Evolutionary conservation across 768 basidiomycete genomes (phyloP), one percentile per base, ranked within the genome.

Genomic region (Macrolepiota dolichaula): DNA sequence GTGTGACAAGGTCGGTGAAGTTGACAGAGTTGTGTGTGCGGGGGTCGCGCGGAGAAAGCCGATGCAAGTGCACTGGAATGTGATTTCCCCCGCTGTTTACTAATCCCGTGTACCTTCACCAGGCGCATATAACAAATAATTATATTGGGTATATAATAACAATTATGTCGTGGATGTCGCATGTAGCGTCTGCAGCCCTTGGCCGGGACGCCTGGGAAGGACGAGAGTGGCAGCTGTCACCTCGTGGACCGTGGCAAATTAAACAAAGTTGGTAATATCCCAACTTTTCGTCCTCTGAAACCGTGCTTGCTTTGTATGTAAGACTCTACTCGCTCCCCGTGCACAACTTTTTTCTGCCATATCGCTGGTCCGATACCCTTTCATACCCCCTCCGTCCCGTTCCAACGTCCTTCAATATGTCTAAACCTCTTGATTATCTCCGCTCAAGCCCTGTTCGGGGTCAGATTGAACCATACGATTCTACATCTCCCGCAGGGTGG

Each of bases 381-480:
- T 24, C 24, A 46, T 54, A 60, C 19, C 50, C 24, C 36, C 19
- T 55, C 52, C 38, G 25, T 27, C 53, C 51, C 42, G 46, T 35
- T 57, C 42, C 38, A 56, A 38, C 59, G 57, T 57, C 63, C 63
- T 55, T 64, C 66, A 49, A 64, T 63, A 74, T 73, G 72, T 66
- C 71, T 12, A 47, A 25, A 29, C 68, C 77, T 22, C 76, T 85
- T 60, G 81, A 87, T 67, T 82, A 87, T 66, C 79, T 82, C 63
- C 81, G 81, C 55, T 74, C 81, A 52, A 88, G 84, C 68, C 87
- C 89, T 22, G 84, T 91, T 53, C 81, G 89, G 71, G 89, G 89
- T 27, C 89, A 89, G 69, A 79, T 91, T 53, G 89, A 91, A 68
- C 82, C 85, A n/a, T 78, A 81, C 49, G 85, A 89, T 66, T 70